A percentile compares a stretch with the other conserved stretches of the same genome.
Conservation (phyloP, 306 rosid genomes). For the Dalbergia cultrata region DNA sequence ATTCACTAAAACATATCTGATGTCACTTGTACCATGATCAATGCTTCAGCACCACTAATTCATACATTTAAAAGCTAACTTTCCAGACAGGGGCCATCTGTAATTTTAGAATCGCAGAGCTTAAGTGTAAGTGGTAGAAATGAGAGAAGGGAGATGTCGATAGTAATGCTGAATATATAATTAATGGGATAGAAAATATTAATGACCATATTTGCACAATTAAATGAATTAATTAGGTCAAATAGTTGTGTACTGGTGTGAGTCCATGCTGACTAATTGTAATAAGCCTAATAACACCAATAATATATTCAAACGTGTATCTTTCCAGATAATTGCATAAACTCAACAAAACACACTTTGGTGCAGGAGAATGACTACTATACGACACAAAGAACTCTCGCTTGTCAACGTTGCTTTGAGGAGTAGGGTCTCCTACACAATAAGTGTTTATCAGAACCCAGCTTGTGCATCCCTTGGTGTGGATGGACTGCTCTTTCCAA, state of each 20-base stretch:
- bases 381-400: neutral
- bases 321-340: neutral
- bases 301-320: neutral
- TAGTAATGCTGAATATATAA: constrained; percentile 2
- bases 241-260: neutral
- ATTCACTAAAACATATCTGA: constrained; percentile 9
- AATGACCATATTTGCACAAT: neutral
- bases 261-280: neutral
- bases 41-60: neutral
- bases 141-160: neutral
- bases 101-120: too few species aligned
- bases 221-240: neutral
- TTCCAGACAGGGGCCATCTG: neutral
- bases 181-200: neutral
- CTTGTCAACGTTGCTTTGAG: neutral
- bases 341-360: neutral
- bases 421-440: neutral
- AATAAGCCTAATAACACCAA: neutral
- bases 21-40: neutral
- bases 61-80: constrained; percentile 1
- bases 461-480: neutral
- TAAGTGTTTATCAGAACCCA: neutral
- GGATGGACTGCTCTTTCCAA: neutral
- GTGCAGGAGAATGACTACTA: neutral
- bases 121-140: neutral